Conservation (phyloP, 331 rosid species). For the Acacia pycnantha region DNA sequence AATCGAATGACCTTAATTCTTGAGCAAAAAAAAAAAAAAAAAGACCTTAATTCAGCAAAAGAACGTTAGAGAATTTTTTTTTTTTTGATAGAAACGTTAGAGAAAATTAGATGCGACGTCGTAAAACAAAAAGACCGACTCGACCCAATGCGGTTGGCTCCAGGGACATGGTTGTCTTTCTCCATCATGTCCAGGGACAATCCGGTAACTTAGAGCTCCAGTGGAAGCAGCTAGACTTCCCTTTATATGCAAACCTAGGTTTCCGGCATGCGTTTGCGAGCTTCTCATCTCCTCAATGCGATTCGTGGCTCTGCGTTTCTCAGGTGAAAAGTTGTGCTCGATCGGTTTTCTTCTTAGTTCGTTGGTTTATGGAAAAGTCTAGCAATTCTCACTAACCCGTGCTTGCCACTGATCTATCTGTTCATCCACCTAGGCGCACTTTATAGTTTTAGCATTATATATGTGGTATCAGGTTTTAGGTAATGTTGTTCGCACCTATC, state of each 20-base stretch:
- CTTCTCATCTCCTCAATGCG: constrained; percentile 28
- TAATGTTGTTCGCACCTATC: neutral
- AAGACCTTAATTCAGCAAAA: no score
- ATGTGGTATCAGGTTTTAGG: neutral
- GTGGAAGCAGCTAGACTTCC: constrained; percentile 31
- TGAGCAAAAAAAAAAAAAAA: no score
- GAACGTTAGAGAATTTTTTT: no score
- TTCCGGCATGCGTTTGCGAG: neutral
- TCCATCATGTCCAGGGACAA: constrained; percentile 26
- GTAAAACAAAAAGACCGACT: neutral
- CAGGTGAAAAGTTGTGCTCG: constrained; percentile 56
- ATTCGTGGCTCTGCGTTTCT: constrained; percentile 48
- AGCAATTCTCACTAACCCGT: neutral
- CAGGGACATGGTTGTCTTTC: neutral
- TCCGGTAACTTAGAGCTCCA: constrained; percentile 31
- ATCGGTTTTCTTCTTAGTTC: neutral
- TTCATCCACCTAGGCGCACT: neutral
- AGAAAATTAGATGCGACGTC: neutral
- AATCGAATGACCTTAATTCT: no score
- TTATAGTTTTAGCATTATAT: neutral
- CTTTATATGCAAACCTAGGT: constrained; percentile 34
- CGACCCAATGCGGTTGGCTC: neutral
- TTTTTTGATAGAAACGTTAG: no score
- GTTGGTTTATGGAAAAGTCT: neutral
- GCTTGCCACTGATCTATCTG: constrained; percentile 1